These are phyloP conservation scores for Ogataea glucozyma DNA, from an alignment of 805 yeast genomes.

Conservation along the genomic window DNA sequence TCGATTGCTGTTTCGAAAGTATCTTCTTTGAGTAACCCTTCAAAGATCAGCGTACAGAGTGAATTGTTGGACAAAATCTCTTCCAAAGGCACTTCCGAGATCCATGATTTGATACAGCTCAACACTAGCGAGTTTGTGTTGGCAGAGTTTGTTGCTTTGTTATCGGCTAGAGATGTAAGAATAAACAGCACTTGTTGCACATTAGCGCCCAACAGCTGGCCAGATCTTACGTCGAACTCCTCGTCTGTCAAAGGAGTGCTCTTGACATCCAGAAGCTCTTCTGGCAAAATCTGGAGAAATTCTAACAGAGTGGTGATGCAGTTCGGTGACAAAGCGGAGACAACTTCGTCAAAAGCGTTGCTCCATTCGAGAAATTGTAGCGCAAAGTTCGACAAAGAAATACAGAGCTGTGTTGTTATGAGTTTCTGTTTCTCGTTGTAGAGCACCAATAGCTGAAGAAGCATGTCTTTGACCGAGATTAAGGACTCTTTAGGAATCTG, in stretches of 20 bases:
- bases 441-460: slow-evolving; percentile 55
- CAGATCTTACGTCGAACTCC: slow-evolving; percentile 67
- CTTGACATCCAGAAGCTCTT: slow-evolving; percentile 78
- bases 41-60: slow-evolving; percentile 67
- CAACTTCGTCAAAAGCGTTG: slow-evolving; percentile 68
- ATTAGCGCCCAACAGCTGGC: slow-evolving; percentile 61
- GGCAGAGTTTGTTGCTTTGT: slow-evolving; percentile 29
- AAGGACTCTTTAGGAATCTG: slow-evolving; percentile 69
- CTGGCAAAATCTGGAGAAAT: slow-evolving; percentile 86
- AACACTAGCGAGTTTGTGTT: slow-evolving; percentile 50
- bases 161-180: slow-evolving; percentile 50
- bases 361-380: slow-evolving; percentile 77
- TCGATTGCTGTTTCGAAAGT: slow-evolving; percentile 85
- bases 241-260: slow-evolving; percentile 79
- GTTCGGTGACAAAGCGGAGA: slow-evolving; percentile 46
- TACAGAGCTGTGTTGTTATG: slow-evolving; percentile 79
- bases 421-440: slow-evolving; percentile 51
- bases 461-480: slow-evolving; percentile 62
- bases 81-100: slow-evolving; percentile 77
- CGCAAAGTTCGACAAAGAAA: slow-evolving; percentile 79
- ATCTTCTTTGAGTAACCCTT: slow-evolving; percentile 55
- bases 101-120: slow-evolving; percentile 87
- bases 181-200: slow-evolving; percentile 68
- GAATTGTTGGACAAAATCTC: slow-evolving; percentile 64
- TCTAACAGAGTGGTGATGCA: slow-evolving; percentile 59